Evolutionary conservation across 1,139 yeast genomes (phyloP), one percentile per base, ranked within the genome.

Genomic region (Hansenula sp.): DNA sequence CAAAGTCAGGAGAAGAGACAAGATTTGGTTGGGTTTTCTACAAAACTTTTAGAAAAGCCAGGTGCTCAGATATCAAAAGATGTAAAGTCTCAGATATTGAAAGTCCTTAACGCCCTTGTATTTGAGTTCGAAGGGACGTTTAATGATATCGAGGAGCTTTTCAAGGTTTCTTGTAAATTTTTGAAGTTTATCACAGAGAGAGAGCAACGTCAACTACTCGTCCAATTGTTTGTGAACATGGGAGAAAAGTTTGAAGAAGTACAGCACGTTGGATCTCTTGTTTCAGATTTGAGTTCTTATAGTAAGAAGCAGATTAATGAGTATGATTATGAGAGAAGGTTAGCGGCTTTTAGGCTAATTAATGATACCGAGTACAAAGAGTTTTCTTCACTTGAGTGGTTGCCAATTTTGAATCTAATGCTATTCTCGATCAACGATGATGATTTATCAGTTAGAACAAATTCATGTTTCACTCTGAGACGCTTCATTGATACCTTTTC

Each of bases 391-490:
- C 44, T 61, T 4, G 89, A 88, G 53, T 94, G 98, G 98, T 55
- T 76, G 9, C 97, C 97, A 3, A 55, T 94, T 4, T 46, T 92
- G 29, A 75, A 82, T 57, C 76, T 81, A 44, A 72, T 79, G 45
- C 68, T 92, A 33, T 89, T 66, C 56, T 86, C 77, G 58, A 75
- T 92, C 44, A 80, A 80, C 44, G 95, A 88, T 54, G 82, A 79
- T 29, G 99, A 92, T 59, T 69, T 85, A 44, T 83, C 96, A 0
- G 66, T 92, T 40, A 73, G 97, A 60, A 75, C 87, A 1, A 88
- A 85, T 56, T 88, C 96, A 2, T 66, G 87, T 1, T 82, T 75
- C 52, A 65, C 82, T 2, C 60, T 92, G 46, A 73, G 71, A 43
- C 69, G 84, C 37, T 88, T 81, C 56, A 65, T 87, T 38, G 96